Conservation (phyloP, 352 stramenopile genomes). For the Ophiocytium majus region DNA sequence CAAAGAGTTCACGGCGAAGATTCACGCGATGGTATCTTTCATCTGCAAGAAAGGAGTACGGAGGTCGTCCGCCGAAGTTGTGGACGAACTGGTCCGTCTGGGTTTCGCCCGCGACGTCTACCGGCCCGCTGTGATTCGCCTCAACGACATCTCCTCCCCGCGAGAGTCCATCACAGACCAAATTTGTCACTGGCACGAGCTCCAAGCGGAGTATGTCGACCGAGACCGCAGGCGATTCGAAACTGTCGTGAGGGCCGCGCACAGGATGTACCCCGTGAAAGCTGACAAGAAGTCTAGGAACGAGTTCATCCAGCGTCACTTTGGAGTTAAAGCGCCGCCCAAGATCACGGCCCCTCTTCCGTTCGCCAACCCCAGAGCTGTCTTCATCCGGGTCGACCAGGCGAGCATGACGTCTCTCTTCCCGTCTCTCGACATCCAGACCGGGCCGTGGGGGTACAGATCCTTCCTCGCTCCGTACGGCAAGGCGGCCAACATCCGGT, state of each 20-base stretch:
- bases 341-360: not conserved
- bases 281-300: not conserved
- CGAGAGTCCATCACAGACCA: not conserved
- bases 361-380: not conserved
- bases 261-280: not conserved
- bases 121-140: not conserved
- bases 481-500: not conserved
- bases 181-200: not conserved
- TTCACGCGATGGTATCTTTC: not conserved
- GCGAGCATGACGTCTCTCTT: not conserved
- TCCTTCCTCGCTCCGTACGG: not conserved
- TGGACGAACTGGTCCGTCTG: not conserved
- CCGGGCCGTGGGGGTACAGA: conserved; percentile 2
- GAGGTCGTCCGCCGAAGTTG: not conserved
- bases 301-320: not conserved
- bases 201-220: not conserved
- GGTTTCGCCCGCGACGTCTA: not conserved
- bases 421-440: not conserved
- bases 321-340: not conserved
- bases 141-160: not conserved
- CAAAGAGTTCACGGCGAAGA: not conserved
- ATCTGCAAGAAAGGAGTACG: not conserved
- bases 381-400: conserved; percentile 5
- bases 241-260: not conserved
- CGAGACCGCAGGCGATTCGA: not conserved